Evolutionary conservation across 1,139 yeast species (phyloP).

Genomic region (Hyphopichia fennica): DNA sequence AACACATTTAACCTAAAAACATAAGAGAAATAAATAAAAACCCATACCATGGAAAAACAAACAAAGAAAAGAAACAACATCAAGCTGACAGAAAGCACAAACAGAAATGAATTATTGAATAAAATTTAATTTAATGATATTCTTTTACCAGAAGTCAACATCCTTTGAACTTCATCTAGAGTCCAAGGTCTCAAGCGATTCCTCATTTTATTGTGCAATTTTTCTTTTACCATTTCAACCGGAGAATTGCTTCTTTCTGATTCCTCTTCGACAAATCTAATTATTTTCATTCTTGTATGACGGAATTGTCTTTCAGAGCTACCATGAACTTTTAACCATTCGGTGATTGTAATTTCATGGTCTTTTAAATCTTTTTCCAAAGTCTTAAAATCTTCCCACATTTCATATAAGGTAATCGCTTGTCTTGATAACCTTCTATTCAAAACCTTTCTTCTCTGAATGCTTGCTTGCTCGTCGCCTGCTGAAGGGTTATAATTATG

Average conservation of each 20-base stretch:
- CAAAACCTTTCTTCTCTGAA: conserved; percentile 22
- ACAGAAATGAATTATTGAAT: too few species aligned
- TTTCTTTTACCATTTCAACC: conserved; percentile 30
- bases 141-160: conserved; percentile 34
- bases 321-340: conserved; percentile 38
- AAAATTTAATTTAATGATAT: conserved; percentile 31
- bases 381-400: conserved; percentile 42
- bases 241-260: conserved; percentile 21
- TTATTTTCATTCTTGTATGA: conserved; percentile 34
- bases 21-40: too few species aligned
- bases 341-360: conserved; percentile 31
- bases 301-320: conserved; percentile 35
- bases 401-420: conserved; percentile 33
- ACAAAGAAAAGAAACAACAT: too few species aligned
- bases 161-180: conserved; percentile 39
- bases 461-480: not conserved
- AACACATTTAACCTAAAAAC: too few species aligned
- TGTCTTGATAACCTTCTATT: conserved; percentile 31
- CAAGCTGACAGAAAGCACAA: too few species aligned
- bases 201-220: conserved; percentile 33
- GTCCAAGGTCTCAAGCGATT: conserved; percentile 38
- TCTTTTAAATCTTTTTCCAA: conserved; percentile 28
- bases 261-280: conserved; percentile 35
- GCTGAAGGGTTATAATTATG: not conserved
- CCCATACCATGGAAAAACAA: too few species aligned